These are phyloP conservation scores for Tilletia caries DNA, from an alignment of 1,284 basidiomycete species.

Conservation along the genomic window DNA sequence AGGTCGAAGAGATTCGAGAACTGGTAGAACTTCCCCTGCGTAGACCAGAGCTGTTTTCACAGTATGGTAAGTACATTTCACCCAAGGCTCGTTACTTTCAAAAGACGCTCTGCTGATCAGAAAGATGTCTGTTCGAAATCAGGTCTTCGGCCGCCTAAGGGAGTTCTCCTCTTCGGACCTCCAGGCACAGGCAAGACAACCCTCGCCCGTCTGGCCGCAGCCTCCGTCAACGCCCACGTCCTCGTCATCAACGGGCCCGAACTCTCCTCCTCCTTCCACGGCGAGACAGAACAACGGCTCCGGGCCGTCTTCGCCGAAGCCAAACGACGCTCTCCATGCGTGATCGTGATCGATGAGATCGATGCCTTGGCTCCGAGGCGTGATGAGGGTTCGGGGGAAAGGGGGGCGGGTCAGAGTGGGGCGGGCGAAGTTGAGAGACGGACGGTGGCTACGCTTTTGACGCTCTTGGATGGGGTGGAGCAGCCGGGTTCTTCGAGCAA, in stretches of 20 bases:
- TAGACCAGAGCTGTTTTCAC: slow-evolving; percentile 80
- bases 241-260: slow-evolving; percentile 81
- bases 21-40: slow-evolving; percentile 92
- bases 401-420: slow-evolving; percentile 31
- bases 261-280: slow-evolving; percentile 88
- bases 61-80: slow-evolving; percentile 68
- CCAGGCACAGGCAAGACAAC: slow-evolving; percentile 54
- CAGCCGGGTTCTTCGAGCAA: slow-evolving; percentile 18
- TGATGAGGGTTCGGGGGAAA: slow-evolving; percentile 65
- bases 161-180: slow-evolving; percentile 52
- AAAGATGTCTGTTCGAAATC: slow-evolving; percentile 43
- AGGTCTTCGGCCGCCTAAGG: slow-evolving; percentile 45
- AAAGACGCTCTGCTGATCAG: not conserved
- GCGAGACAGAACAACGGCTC: slow-evolving; percentile 88
- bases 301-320: slow-evolving; percentile 86
- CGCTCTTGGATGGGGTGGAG: slow-evolving; percentile 86
- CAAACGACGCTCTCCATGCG: slow-evolving; percentile 68
- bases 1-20: slow-evolving; percentile 83
- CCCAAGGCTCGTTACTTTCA: too few relatives aligned
- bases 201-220: slow-evolving; percentile 45
- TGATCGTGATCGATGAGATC: slow-evolving; percentile 93
- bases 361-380: slow-evolving; percentile 88
- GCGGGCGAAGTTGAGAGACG: slow-evolving; percentile 80
- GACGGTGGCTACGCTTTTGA: slow-evolving; percentile 90
- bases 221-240: slow-evolving; percentile 41